A percentile compares a stretch with the other conserved stretches of the same genome.
These are phyloP conservation scores for Cynara cardunculus DNA, from an alignment of 129 eudicot species.

Conservation along the genomic window DNA sequence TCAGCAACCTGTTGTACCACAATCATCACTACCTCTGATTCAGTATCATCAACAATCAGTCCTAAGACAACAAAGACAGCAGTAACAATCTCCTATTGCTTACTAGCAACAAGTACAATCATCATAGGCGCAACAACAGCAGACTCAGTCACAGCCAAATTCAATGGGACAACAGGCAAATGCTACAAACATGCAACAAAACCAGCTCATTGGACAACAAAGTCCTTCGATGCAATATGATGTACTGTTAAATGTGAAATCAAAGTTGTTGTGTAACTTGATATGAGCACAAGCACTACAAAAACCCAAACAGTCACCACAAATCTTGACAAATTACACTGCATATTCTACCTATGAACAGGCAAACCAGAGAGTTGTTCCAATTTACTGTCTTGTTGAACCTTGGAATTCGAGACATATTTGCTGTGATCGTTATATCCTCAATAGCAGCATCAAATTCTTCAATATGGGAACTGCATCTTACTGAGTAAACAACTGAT, in stretches of 20 bases:
- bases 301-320: constrained; percentile 42
- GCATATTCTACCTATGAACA: constrained; percentile 33
- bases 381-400: too few species aligned
- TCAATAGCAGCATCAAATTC: too few species aligned
- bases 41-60: constrained; percentile 70
- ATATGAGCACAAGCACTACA: constrained; percentile 42
- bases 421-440: too few species aligned
- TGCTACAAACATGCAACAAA: constrained; percentile 55
- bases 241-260: constrained; percentile 49
- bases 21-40: constrained; percentile 61
- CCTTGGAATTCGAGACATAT: too few species aligned
- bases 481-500: too few species aligned
- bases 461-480: too few species aligned
- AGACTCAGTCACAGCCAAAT: constrained; percentile 47
- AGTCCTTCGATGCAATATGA: constrained; percentile 33
- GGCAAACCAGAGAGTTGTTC: too few species aligned
- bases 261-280: constrained; percentile 60
- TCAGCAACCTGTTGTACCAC: constrained; percentile 57
- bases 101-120: constrained; percentile 58
- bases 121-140: constrained; percentile 43
- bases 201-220: constrained; percentile 68
- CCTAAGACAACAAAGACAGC: constrained; percentile 65
- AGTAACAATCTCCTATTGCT: constrained; percentile 43
- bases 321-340: constrained; percentile 40
- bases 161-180: constrained; percentile 58